Base-by-base conservation (phyloP, 1,284 basidiomycete genomes). In the Wallemia mellicola region DNA sequence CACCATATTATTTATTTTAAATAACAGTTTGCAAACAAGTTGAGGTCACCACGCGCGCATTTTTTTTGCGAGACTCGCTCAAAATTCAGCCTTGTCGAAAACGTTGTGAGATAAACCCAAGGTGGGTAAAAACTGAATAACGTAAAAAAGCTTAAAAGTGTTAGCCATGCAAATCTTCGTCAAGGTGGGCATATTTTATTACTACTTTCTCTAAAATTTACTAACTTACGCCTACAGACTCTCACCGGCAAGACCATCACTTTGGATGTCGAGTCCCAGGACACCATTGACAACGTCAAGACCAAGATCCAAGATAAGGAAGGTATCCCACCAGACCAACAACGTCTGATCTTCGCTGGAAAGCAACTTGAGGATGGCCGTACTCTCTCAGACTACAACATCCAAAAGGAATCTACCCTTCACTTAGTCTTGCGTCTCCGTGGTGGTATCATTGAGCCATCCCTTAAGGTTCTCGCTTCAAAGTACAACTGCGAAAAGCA, bases 391-490 rank as follows among this genome's bases (percentile, higher is more conserved):
- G 89, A 94, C 75, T 94, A 94, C 77, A 92, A 92, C 77, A 94
- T 94, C 74, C 92, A 98, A 77, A 96, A 96, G 78, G 92, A 96
- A 75, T 89, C 86, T 22, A 96, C 92, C 54, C 83, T 96, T 66
- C 92, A 96, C 75, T 77, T 95, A 65, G 89, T 95, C 65, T 84
- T 96, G 71, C 86, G 89, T 76, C 85, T 95, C 67, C 86, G 89
- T 74, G 89, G 92, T 67, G 92, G 92, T 64, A 88, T 98, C 76
- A 98, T 98, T 67, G 92, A 98, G 77, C 92, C 92, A 64, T 95
- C 92, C 66, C 76, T 98, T 70, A 95, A 95, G 75, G 87, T 89
- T 60, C 80, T 96, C 64, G 92, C 92, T 62, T 77, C 81, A 70
- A 94, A 92, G 74, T 91, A 66, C 68, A 72, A 72, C 69, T 71